Conservation (phyloP, 352 stramenopile genomes). For the Phytophthora sojae region DNA sequence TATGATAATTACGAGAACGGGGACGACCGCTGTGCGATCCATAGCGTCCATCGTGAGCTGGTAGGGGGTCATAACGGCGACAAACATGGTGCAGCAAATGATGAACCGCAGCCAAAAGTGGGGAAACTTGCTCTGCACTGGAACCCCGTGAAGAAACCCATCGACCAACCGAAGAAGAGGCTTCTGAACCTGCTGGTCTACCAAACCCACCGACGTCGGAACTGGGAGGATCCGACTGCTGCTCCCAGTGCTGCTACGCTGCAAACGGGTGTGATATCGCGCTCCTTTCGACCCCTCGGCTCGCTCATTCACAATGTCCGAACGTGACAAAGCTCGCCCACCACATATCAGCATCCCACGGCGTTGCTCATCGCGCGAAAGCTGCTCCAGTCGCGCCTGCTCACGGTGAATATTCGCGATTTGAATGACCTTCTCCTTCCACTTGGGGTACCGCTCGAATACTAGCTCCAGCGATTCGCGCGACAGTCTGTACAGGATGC, state of each 20-base stretch:
- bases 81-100: slow-evolving; percentile 39
- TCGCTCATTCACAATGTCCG: background rate
- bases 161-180: slow-evolving; percentile 4
- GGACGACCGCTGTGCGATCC: slow-evolving; percentile 9
- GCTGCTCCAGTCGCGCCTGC: background rate
- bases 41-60: slow-evolving; percentile 48
- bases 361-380: slow-evolving; percentile 1
- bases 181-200: background rate
- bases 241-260: background rate
- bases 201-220: background rate
- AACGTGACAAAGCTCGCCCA: background rate
- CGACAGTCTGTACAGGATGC: slow-evolving; percentile 1
- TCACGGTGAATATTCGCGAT: slow-evolving; percentile 4
- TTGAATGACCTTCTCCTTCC: background rate
- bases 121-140: slow-evolving; percentile 50
- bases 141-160: slow-evolving; percentile 27
- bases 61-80: slow-evolving; percentile 49
- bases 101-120: slow-evolving; percentile 47
- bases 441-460: background rate
- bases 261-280: background rate
- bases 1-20: slow-evolving; percentile 15
- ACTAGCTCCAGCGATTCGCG: slow-evolving; percentile 4
- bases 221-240: background rate
- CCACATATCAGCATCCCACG: background rate
- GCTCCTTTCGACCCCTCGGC: background rate